Evolutionary conservation across 2,329 filamentous ascomycete species (phyloP).

Genomic region (Talaromyces sp.): DNA sequence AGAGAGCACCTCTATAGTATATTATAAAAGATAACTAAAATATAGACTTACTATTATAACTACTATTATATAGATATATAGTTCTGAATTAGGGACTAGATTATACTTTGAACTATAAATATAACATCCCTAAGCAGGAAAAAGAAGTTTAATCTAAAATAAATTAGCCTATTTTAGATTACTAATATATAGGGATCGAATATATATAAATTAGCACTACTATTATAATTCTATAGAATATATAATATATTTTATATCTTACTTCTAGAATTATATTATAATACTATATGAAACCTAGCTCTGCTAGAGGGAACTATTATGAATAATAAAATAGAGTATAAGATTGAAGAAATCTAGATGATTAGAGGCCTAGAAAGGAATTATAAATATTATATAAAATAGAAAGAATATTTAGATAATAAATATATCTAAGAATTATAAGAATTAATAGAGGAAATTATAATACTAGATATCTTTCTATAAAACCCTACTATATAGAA

Average conservation of each 20-base stretch:
- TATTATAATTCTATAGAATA: not conserved
- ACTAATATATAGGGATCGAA: not conserved
- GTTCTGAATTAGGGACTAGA: not conserved
- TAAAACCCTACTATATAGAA: no score
- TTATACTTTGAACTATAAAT: not conserved
- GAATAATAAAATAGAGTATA: no score
- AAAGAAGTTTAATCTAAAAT: not conserved
- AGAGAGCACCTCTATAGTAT: not conserved
- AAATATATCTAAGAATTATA: no score
- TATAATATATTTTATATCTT: not conserved
- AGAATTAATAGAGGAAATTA: no score
- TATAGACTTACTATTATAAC: not conserved
- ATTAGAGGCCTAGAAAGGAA: no score
- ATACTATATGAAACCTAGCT: no score
- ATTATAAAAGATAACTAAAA: not conserved
- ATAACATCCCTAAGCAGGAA: not conserved
- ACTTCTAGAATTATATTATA: not conserved
- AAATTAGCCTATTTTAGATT: not conserved
- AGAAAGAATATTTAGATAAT: no score
- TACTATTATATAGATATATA: not conserved
- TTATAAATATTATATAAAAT: no score
- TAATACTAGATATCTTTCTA: no score
- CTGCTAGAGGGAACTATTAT: no score
- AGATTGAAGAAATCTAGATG: no score
- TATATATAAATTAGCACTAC: not conserved